Base-by-base conservation (phyloP, 148 eudicot genomes). In the Camellia lanceoleosa region DNA sequence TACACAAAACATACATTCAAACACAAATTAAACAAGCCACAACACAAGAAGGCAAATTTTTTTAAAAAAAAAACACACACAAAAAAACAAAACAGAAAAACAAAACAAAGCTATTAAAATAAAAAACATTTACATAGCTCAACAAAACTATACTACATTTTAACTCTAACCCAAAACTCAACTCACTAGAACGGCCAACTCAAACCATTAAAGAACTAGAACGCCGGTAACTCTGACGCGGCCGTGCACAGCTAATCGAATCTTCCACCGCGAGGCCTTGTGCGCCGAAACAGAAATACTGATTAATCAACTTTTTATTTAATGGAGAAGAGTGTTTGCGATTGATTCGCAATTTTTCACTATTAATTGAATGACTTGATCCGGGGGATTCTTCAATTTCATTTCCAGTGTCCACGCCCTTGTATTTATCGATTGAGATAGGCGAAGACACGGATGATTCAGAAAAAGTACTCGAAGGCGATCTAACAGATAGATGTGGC, bases 231-330 rank as follows among this genome's bases (percentile, higher is more conserved):
- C 84, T 86, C 74, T 64, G 85, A 71, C 60, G 78, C 14, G 65
- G 65, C 14, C 47, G 18, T 18, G 59, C 74, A 68, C 77, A 54
- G 5, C 80, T 55, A 71, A 76, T 65, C 0, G 90, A 74, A 46
- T 88, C 89, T 55, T 92, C 90, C 3, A 83, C 85, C 23, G 87
- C 88, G 38, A 93, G 74, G 72, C 97, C 93, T 81, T 91, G 94
- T 79, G 92, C 91, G 13, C 99, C 99, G 74, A 92, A 93, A 79
- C 99, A 95, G 78, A 95, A 85, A 76, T 89, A 93, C n/a, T 87
- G 90, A 75, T 93, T 92, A 92, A 93, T 89, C 84, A 83, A 77
- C 77, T 84, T 84, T 85, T 86, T 84, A 66, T 86, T 91, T 23
- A 89, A 87, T 1, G 98, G 87, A 46, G 83, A 70, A 46, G 83